phyloP scores from a whole-genome alignment of 2,329 filamentous ascomycete genomes.

The Alternaria triticina region DNA sequence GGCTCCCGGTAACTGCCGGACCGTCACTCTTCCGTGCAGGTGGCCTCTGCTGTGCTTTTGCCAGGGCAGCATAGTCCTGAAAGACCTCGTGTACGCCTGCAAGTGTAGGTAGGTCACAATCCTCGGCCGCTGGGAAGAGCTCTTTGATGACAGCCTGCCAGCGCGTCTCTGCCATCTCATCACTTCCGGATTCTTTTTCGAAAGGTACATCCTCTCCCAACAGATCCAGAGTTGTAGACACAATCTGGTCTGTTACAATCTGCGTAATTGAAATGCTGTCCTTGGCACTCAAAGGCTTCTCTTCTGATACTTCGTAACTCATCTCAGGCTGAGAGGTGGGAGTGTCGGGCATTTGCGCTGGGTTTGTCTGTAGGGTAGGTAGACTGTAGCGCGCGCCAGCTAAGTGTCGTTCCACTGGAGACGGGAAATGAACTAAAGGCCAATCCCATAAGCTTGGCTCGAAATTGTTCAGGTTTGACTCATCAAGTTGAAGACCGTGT shows the following conservation, averaged over 20 bases:
- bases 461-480: slow-evolving; percentile 32
- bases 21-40: slow-evolving; percentile 42
- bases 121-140: slow-evolving; percentile 39
- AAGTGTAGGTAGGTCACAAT: slow-evolving; percentile 41
- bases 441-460: slow-evolving; percentile 47
- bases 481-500: slow-evolving; percentile 37
- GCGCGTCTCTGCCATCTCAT: slow-evolving; percentile 29
- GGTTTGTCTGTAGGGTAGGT: slow-evolving; percentile 33
- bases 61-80: slow-evolving; percentile 43
- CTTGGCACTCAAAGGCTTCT: slow-evolving; percentile 54
- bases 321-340: slow-evolving; percentile 43
- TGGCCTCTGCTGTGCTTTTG: slow-evolving; percentile 45
- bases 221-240: slow-evolving; percentile 56
- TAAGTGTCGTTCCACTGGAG: slow-evolving; percentile 29
- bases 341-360: slow-evolving; percentile 38
- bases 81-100: slow-evolving; percentile 55
- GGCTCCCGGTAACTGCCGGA: slow-evolving; percentile 32
- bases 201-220: slow-evolving; percentile 27
- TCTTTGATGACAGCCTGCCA: slow-evolving; percentile 32
- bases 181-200: not conserved
- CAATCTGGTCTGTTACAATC: slow-evolving; percentile 73
- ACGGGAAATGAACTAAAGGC: slow-evolving; percentile 41
- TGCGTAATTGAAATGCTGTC: slow-evolving; percentile 72
- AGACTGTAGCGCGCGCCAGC: slow-evolving; percentile 33
- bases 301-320: slow-evolving; percentile 31